Evolutionary conservation across 495 filamentous ascomycete genomes (phyloP).

Genomic region (Penicillium paxilli): DNA sequence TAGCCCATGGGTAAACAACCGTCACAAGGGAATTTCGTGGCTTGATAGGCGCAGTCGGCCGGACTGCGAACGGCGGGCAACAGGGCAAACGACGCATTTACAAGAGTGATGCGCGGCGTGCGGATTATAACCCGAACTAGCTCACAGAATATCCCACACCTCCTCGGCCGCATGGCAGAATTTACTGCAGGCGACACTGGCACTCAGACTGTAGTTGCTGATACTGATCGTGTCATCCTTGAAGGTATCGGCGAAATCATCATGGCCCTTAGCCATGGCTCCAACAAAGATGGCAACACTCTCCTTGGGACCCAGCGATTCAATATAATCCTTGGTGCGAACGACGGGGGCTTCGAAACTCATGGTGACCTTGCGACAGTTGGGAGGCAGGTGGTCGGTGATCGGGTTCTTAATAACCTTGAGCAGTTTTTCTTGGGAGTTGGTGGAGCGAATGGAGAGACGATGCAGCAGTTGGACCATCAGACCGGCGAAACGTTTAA

Average conservation of each 20-base stretch:
- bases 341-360: constrained; percentile 89
- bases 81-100: constrained; percentile 1
- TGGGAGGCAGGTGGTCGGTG: constrained; percentile 91
- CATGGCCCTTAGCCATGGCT: constrained; percentile 94
- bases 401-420: constrained; percentile 98
- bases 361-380: constrained; percentile 95
- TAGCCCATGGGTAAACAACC: constrained; percentile 2
- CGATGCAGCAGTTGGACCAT: constrained; percentile 99
- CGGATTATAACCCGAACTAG: constrained; percentile 8
- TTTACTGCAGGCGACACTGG: constrained; percentile 97
- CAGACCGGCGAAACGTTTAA: constrained; percentile 96
- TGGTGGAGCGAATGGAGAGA: constrained; percentile 90
- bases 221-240: constrained; percentile 98
- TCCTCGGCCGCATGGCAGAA: constrained; percentile 99
- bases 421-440: constrained; percentile 94
- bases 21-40: constrained; percentile 39
- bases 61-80: constrained; percentile 7
- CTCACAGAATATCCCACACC: constrained; percentile 86
- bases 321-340: constrained; percentile 84
- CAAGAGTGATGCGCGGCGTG: constrained; percentile 10
- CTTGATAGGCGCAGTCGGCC: constrained; percentile 13
- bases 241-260: constrained; percentile 91
- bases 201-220: constrained; percentile 95
- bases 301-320: constrained; percentile 73
- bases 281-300: constrained; percentile 97